Evolutionary conservation across 345 rosid genomes (phyloP).

Genomic region (Populus euphratica): DNA sequence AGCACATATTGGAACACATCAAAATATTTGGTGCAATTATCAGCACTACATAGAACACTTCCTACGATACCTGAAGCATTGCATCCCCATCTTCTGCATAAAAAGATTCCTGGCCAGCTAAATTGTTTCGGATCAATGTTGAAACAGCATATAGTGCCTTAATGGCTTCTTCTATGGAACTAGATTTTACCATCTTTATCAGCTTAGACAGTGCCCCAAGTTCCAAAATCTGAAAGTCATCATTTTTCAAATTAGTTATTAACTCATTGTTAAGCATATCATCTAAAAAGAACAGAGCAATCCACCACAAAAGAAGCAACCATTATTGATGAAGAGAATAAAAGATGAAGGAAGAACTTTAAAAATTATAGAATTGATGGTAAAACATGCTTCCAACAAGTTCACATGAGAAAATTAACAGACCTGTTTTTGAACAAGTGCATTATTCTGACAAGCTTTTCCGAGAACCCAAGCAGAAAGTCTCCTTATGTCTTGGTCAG

Average conservation of each 20-base stretch:
- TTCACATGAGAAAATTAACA: neutral
- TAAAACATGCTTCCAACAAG: neutral
- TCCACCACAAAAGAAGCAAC: neutral
- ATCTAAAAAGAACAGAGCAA: slow-evolving; percentile 3
- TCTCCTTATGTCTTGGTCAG: slow-evolving; percentile 62
- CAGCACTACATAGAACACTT: neutral
- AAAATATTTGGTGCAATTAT: neutral
- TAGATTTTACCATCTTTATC: slow-evolving; percentile 68
- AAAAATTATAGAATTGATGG: neutral
- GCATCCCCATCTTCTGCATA: slow-evolving; percentile 70
- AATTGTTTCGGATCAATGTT: slow-evolving; percentile 63
- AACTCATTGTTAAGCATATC: neutral
- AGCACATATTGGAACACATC: neutral
- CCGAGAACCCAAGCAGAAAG: slow-evolving; percentile 95
- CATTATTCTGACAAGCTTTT: slow-evolving; percentile 86
- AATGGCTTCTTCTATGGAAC: slow-evolving; percentile 65
- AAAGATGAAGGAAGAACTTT: neutral
- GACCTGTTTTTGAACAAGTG: slow-evolving; percentile 77
- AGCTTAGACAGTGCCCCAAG: slow-evolving; percentile 59
- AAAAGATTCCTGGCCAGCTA: slow-evolving; percentile 72
- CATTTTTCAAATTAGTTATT: slow-evolving; percentile 5
- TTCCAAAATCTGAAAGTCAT: slow-evolving; percentile 59
- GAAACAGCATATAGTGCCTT: slow-evolving; percentile 93
- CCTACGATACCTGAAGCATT: slow-evolving; percentile 67
- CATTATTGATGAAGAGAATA: neutral